Base-by-base conservation (phyloP, 768 basidiomycete genomes). In the Trametes punicea region DNA sequence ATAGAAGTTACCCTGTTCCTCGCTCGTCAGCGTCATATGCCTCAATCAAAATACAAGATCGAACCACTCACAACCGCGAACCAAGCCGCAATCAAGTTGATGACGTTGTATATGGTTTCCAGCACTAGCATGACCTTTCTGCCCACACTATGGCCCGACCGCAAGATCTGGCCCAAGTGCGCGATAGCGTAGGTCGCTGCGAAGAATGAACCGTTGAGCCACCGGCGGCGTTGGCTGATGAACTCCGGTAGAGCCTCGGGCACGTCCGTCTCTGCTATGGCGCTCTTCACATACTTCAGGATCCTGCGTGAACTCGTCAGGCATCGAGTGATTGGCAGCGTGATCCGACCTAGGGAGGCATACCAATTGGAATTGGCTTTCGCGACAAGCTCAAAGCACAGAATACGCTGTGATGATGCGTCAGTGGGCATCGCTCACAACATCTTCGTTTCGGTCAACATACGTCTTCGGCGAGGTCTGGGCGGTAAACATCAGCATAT, bases 181-280 rank as follows among this genome's bases (percentile, higher is more conserved):
- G 90, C 89, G 41, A 98, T 82, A 2, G 96, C 90, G 71, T 98
- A 99, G 7, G 92, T 87, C 5, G 91, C 87, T 6, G 94, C 95
- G 64, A 98, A 98, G 74, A 98, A 93, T 1, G 92, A 95, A 1
- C 96, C 94, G 61, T 91, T 90, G 4, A 91, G 77, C 88, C 87
- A 95, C 61, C 93, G 83, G 47, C 93, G 81, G 6, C 94, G 85
- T 65, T 98, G 96, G 55, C 81, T 80, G 67, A 97, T 98, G 69
- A 97, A 97, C 70, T 98, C 96, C 3, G 94, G 85, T 16, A 97
- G 80, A 1, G 84, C 80, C 64, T 96, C 95, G 95, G 95, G 95
- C 6, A 98, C 95, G 70, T 98, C 94, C 0, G 93, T 96, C 69
- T 93, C 90, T 16, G 87, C 94, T 46, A 91, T 83, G 4, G 95